Percentiles rank a stretch among this genome's conserved stretches.
These are phyloP conservation scores for Flaveria floridana DNA, from an alignment of 140 eudicot genomes.

Conservation along the genomic window DNA sequence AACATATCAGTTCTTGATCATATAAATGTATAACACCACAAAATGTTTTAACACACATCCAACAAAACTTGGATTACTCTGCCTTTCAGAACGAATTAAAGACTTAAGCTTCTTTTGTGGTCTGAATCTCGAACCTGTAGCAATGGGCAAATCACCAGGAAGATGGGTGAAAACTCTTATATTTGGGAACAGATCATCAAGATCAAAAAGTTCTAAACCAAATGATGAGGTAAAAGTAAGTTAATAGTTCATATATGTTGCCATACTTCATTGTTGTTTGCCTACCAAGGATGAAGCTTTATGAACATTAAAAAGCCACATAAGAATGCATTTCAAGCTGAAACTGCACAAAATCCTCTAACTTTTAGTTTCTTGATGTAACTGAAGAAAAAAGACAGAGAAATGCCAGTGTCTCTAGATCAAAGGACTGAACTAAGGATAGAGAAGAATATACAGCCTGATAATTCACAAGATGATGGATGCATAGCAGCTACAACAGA, in stretches of 20 bases:
- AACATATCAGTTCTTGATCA: neutral
- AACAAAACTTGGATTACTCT: neutral
- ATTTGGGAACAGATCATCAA: slow-evolving; percentile 54
- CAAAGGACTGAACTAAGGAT: slow-evolving; percentile 7
- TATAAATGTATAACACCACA: neutral
- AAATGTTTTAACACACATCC: neutral
- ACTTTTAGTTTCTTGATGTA: slow-evolving; percentile 13
- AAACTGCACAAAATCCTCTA: neutral
- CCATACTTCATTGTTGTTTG: neutral
- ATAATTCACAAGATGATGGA: slow-evolving; percentile 9
- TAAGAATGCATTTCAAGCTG: neutral
- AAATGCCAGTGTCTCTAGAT: slow-evolving; percentile 19
- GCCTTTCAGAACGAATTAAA: neutral
- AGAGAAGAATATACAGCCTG: slow-evolving; percentile 19
- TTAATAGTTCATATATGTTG: neutral
- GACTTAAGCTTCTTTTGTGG: neutral
- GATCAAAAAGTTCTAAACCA: slow-evolving; percentile 39
- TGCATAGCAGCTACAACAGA: slow-evolving; percentile 18
- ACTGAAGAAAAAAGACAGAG: slow-evolving; percentile 25
- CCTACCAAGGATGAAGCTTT: neutral
- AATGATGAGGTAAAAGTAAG: slow-evolving; percentile 41
- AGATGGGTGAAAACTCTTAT: slow-evolving; percentile 60
- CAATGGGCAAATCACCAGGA: slow-evolving; percentile 83
- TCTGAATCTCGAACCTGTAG: neutral
- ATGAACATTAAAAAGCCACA: no score